Evolutionary conservation across 805 yeast genomes (phyloP), one percentile per base, ranked within the genome.

Genomic region (Metschnikowia colocasiae): DNA sequence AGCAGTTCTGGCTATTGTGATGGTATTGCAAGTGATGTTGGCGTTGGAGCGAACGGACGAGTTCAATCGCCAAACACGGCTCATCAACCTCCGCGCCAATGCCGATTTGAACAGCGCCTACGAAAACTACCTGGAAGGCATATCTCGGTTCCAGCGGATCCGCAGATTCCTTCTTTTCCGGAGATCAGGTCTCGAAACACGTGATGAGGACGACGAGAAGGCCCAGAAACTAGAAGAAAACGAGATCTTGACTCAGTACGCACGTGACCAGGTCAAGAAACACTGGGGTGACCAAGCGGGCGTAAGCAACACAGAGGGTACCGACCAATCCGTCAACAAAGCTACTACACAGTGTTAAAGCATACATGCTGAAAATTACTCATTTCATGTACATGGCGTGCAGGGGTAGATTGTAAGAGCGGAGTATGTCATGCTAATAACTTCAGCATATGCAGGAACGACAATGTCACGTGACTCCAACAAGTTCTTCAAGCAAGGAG

Each of bases 21-120:
- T 68, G 19, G 67, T 73, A 37, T 55, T 79, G 6, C 72, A 75
- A 50, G 68, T 74, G 3, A 67, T 73, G 61, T 53, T 64, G 7
- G 59, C 75, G 4, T 47, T 76, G 19, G 70, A 69, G 19, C 61
- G 62, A 23, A 58, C 73, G 30, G 70, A 74, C 37, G 70, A 67
- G 39, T 52, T 62, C 25, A 47, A 55, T 40, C 59, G 56, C 35
- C 61, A 55, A 43, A 50, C 51, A 13, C 47, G 55, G 18, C 48
- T 54, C 45, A 52, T 57, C 57, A 67, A 63, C 40, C 54, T 69
- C 40, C 55, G 58, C 27, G 56, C 71, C 1, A 50, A 65, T 52
- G 59, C 61, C 7, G 70, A 69, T 30, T 50, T 67, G 37, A 54
- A 61, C 25, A 54, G 52, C 15, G 61, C 64, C 41, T 52, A 58